Evolutionary conservation across 176 grass and related monocot genomes (phyloP).

Genomic region (Rhynchospora tenuis): DNA sequence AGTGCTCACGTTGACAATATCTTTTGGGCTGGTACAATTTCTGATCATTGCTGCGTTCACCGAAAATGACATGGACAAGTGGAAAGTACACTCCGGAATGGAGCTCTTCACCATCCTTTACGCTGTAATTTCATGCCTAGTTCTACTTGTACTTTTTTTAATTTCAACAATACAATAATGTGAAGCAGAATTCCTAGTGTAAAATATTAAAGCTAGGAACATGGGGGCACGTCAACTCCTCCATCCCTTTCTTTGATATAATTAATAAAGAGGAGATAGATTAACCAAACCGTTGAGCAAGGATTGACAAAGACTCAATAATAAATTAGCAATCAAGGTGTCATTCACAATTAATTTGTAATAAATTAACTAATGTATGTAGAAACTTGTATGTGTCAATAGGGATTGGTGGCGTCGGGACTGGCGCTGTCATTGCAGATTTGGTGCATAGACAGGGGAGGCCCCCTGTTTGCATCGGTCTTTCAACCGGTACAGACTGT

Average conservation of each 20-base stretch:
- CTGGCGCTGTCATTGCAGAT: conserved; percentile 78
- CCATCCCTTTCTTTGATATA: background rate
- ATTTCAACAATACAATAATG: too few species aligned
- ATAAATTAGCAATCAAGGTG: background rate
- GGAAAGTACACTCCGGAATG: conserved; percentile 69
- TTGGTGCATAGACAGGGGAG: conserved; percentile 96
- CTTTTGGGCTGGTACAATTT: conserved; percentile 83
- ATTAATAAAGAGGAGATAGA: background rate
- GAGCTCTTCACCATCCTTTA: conserved; percentile 89
- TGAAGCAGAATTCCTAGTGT: too few species aligned
- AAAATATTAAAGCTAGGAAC: background rate
- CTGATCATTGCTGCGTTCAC: conserved; percentile 64
- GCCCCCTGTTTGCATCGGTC: conserved; percentile 78
- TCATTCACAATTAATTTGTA: background rate
- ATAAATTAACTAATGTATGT: background rate
- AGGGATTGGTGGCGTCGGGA: conserved; percentile 82
- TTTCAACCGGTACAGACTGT: conserved; percentile 96
- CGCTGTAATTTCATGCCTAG: conserved; percentile 38
- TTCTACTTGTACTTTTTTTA: background rate
- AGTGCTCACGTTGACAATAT: conserved; percentile 56
- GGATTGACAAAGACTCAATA: background rate
- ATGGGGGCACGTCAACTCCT: background rate
- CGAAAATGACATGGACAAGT: conserved; percentile 62
- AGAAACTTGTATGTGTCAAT: background rate
- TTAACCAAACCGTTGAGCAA: background rate